Evolutionary conservation across 768 basidiomycete species (phyloP), one percentile per base, ranked within the genome.

Genomic region (Albatrellus ellisii): DNA sequence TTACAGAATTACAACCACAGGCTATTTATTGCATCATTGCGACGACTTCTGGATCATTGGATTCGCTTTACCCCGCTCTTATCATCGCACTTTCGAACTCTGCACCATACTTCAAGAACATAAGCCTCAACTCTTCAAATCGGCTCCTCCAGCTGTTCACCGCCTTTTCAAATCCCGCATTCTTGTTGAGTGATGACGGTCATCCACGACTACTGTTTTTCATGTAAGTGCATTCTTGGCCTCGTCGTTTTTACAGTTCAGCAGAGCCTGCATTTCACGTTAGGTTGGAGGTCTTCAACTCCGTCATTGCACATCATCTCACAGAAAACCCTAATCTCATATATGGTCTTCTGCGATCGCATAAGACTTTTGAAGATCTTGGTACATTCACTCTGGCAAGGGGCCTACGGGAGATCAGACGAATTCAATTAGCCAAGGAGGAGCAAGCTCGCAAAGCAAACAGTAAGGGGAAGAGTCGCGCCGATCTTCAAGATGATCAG

Each of bases 121-220:
- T 95, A 17, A 78, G 79, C 29, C 74, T 90, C 36, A 76, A 79
- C 25, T 77, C 89, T 10, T 83, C 90, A 3, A 82, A 85, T 4
- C 72, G 86, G 14, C 68, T 99, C 6, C 57, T 92, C 26, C 90
- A 95, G 59, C 71, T 98, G 5, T 89, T 95, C 62, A 79, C 73
- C 22, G 88, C 94, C 0, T 94, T 99, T 56, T 80, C 89, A 4
- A 87, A 81, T 45, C 87, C 95, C 0, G 63, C 77, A 2, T 97
- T 97, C 59, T 63, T 98, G 26, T 62, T 99, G 15, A 79, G 86
- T 2, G 95, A 98, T 48, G 95, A 97, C 60, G 89, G 92, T 6
- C 90, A 97, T 55, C 95, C 95, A 1, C 65, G 95, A 46, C 62
- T 97, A 24, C 69, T 97, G 25, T 98, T 86, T 61, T 95, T 89